A percentile compares a stretch with the other conserved stretches of the same genome.
Evolutionary conservation across 2,329 filamentous ascomycete genomes (phyloP).

Genomic region (Lasiodiplodia theobromae): DNA sequence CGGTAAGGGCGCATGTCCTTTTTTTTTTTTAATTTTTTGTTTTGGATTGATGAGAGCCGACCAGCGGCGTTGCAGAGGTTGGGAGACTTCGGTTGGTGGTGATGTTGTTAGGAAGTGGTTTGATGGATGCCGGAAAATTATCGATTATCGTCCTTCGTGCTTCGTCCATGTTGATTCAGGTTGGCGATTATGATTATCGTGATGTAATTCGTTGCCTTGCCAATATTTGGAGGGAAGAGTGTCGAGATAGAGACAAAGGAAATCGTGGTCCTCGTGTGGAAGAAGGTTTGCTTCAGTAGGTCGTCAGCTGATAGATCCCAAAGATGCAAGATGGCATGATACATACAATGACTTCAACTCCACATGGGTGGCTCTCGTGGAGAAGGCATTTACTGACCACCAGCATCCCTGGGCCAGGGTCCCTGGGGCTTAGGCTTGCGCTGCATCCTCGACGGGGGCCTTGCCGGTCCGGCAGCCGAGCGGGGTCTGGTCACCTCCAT

Average conservation of each 20-base stretch:
- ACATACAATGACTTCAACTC: not conserved
- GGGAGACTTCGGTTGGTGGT: not conserved
- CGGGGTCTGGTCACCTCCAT: conserved; percentile 7
- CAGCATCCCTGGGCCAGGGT: conserved; percentile 18
- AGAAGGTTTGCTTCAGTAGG: not conserved
- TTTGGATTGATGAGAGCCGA: not conserved
- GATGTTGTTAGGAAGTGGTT: not conserved
- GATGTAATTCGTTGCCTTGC: not conserved
- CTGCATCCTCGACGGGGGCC: conserved; percentile 3
- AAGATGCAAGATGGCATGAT: not conserved
- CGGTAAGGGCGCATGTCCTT: no score
- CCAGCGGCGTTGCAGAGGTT: not conserved
- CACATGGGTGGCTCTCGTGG: not conserved
- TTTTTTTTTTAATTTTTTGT: no score
- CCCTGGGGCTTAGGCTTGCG: conserved; percentile 20
- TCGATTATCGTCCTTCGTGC: not conserved
- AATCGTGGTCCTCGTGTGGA: not conserved
- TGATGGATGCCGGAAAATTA: not conserved
- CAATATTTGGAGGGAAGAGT: not conserved
- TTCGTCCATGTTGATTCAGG: not conserved
- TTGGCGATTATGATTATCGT: conserved; percentile 1
- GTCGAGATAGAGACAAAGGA: not conserved
- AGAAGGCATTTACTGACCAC: conserved; percentile 8
- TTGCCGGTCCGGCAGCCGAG: conserved; percentile 1
- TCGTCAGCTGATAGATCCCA: not conserved